These are phyloP conservation scores for Aspergillus biplanus DNA, from an alignment of 495 filamentous ascomycete species.

Conservation along the genomic window DNA sequence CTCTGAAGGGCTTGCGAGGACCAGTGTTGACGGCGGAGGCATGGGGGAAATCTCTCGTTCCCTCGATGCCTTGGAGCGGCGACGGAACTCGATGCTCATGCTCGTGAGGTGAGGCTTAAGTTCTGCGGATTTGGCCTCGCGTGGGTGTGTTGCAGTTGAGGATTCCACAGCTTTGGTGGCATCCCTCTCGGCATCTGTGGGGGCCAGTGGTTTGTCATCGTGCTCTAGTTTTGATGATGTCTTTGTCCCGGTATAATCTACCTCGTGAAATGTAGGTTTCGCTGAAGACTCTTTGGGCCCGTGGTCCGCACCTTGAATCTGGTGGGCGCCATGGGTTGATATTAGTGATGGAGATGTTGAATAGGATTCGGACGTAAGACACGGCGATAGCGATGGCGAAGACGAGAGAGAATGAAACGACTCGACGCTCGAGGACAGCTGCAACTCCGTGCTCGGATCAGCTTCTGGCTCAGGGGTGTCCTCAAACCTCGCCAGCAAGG, in stretches of 20 bases:
- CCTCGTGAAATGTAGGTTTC: constrained; percentile 6
- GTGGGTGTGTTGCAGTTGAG: background rate
- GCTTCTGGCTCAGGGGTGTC: constrained; percentile 34
- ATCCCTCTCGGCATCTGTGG: constrained; percentile 3
- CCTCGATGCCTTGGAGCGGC: constrained; percentile 56
- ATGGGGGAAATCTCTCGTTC: constrained; percentile 71
- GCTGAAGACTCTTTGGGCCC: constrained; percentile 8
- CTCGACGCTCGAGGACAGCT: constrained; percentile 60
- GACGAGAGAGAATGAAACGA: constrained; percentile 63
- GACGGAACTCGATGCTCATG: constrained; percentile 54
- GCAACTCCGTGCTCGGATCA: constrained; percentile 32
- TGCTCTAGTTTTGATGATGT: constrained; percentile 7
- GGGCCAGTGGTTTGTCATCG: constrained; percentile 10
- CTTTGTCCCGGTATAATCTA: constrained; percentile 6
- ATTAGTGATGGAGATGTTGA: constrained; percentile 30
- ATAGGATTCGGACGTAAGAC: constrained; percentile 20
- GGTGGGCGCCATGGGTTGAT: constrained; percentile 36
- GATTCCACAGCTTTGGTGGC: constrained; percentile 5
- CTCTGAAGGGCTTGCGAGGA: constrained; percentile 45
- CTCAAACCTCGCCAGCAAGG: constrained; percentile 48
- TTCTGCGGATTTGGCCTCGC: constrained; percentile 6
- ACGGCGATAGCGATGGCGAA: constrained; percentile 14
- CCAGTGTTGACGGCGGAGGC: constrained; percentile 66
- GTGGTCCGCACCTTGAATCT: background rate
- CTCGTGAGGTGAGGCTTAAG: constrained; percentile 50